Evolutionary conservation across 306 rosid genomes (phyloP).

Genomic region (Gastrolobium bilobum): DNA sequence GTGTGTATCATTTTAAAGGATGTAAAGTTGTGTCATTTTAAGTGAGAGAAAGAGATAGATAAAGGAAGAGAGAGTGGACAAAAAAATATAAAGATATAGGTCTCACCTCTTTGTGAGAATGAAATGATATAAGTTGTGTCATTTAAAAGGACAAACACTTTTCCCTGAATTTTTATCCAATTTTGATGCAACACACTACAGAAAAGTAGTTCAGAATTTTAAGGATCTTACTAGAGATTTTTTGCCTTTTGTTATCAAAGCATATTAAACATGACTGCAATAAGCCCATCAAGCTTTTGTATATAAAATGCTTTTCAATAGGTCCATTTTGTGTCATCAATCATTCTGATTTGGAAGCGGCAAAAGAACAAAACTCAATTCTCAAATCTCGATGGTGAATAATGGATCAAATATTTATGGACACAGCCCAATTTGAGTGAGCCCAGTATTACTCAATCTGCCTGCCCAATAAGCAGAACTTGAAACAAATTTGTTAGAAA

Average conservation of each 20-base stretch:
- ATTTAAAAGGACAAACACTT: no score
- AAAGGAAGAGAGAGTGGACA: no score
- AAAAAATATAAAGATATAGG: no score
- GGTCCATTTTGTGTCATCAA: neutral
- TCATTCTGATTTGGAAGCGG: neutral
- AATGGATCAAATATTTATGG: neutral
- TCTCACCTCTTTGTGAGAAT: no score
- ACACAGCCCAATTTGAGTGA: constrained; percentile 5
- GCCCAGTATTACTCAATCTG: neutral
- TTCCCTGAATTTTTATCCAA: no score
- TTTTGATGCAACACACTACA: neutral
- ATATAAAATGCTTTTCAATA: neutral
- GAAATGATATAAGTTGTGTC: no score
- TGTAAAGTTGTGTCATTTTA: no score
- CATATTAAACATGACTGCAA: no score
- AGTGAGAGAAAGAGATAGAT: no score
- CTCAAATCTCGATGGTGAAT: neutral
- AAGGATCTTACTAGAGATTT: neutral
- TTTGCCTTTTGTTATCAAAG: neutral
- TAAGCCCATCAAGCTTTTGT: neutral
- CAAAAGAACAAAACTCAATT: neutral
- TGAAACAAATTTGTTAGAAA: neutral
- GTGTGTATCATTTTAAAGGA: no score
- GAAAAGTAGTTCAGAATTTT: neutral
- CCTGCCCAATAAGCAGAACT: neutral